Evolutionary conservation across 2,329 filamentous ascomycete species (phyloP).

Genomic region (Polychaeton citri): DNA sequence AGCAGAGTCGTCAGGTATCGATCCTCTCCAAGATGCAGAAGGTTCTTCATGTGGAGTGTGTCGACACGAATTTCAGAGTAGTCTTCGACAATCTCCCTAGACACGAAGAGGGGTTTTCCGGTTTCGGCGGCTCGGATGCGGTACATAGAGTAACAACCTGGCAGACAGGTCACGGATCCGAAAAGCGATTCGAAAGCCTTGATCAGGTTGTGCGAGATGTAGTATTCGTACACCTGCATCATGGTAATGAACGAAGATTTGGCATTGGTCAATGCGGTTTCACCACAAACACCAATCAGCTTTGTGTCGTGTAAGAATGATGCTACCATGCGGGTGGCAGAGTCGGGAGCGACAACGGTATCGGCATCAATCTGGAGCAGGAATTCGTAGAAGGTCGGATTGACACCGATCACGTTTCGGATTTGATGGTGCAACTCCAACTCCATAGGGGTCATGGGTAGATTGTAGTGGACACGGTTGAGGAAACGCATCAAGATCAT

Average conservation of each 20-base stretch:
- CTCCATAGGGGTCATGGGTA: constrained; percentile 90
- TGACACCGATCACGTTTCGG: constrained; percentile 95
- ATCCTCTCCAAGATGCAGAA: constrained; percentile 93
- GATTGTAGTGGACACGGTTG: constrained; percentile 96
- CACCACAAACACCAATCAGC: constrained; percentile 87
- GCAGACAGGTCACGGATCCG: constrained; percentile 91
- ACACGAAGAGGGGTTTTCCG: constrained; percentile 92
- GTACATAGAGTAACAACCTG: constrained; percentile 99
- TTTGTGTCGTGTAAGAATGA: constrained; percentile 84
- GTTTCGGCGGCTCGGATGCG: constrained; percentile 87
- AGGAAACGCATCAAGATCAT: constrained; percentile 98
- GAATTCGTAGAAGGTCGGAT: constrained; percentile 96
- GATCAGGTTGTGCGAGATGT: constrained; percentile 91
- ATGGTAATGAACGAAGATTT: constrained; percentile 91
- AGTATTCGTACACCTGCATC: constrained; percentile 99
- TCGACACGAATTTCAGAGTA: constrained; percentile 93
- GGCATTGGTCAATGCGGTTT: constrained; percentile 84
- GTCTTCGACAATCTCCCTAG: constrained; percentile 72
- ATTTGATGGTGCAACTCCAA: constrained; percentile 98
- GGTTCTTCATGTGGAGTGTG: constrained; percentile 96
- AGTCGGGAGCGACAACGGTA: constrained; percentile 81
- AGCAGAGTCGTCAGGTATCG: constrained; percentile 91
- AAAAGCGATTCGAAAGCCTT: constrained; percentile 98
- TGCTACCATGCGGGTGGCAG: constrained; percentile 82
- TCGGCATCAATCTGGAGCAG: constrained; percentile 95